Evolutionary conservation across 768 basidiomycete species (phyloP), one percentile per base, ranked within the genome.

Genomic region (Cystoderma amianthinum): DNA sequence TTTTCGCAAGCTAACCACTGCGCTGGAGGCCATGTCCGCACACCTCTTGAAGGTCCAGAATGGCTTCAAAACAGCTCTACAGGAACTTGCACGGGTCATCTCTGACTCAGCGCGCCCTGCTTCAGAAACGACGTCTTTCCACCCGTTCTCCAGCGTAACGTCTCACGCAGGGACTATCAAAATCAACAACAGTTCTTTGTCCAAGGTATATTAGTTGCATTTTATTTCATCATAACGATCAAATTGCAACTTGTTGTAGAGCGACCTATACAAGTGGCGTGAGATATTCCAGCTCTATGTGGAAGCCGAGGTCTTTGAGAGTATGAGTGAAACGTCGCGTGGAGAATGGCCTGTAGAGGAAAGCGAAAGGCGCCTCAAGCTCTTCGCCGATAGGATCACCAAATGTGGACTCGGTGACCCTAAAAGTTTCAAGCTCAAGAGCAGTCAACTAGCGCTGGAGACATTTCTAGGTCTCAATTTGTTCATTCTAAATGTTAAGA

Each of bases 281-380:
- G 81, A 90, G 60, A 82, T 96, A 20, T 95, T 97, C 54, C 80
- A 82, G 44, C 61, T 94, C 2, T 96, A 95, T 59, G 69, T 85
- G 36, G 91, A 95, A 50, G 68, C 78, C 0, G 85, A 93, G 50
- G 76, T 96, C 1, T 96, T 95, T 50, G 91, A 94, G 56, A 76
- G 75, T 24, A 58, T 77, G 9, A 58, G 67, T 11, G 92, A 93
- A 57, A 53, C 69, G 1, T 65, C 69, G 36, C 59, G 81, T 3
- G 89, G 88, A 1, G 85, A 92, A 50, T 67, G 80, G 22, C 65
- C 72, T 13, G 60, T 80, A 3, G 78, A 87, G 42, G 85, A 91
- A 41, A 71, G 78, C 5, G 88, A 92, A 58, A 59, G 58, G 24
- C 69, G 83, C 15, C 59, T 93, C 43, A 65, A 73, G 54, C 58